Evolutionary conservation across 305 asterid genomes (phyloP), one percentile per base, ranked within the genome.

Genomic region (Fraxinus albicans): DNA sequence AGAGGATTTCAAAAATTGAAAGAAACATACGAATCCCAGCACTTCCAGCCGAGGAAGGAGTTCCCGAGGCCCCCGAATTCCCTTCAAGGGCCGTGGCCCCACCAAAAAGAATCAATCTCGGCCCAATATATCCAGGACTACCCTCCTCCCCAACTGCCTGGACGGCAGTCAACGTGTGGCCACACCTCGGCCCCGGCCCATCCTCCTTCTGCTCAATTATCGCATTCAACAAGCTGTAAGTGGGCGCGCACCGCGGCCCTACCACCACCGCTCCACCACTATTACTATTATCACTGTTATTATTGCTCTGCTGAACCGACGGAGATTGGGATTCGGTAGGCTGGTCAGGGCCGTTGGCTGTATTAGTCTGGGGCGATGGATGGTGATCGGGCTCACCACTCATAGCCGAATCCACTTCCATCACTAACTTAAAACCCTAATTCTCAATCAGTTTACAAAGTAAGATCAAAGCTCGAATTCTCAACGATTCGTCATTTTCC

Each of bases 61-160:
- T 92, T 80, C 98, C 98, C 0, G 97, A 85, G 67, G 93, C 94
- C 33, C 89, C 95, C 19, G 98, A 93, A 90, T 96, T 96, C 81
- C 99, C 99, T 86, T 96, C 98, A 58, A 96, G 92, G 4, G 99
- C 98, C 0, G 99, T 96, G 70, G 99, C 99, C 77, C 99, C 98
- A 55, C 99, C 99, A 38, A 95, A 95, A 36, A 97, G 89, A 90
- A 97, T 89, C 77, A 97, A 85, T 77, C 98, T 91, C 19, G 98
- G 99, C 27, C 98, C 99, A 85, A 92, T 87, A 86, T 97, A 95
- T 27, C 94, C 96, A 10, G 91, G 87, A 85, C 82, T 88, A 75
- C 99, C 99, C 85, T 95, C 99, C 88, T 95, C 98, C 70, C 98
- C 99, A 80, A 95, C 97, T 9, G 99, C 98, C 36, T 98, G 96